These are phyloP conservation scores for Umbilicus rupestris DNA, from an alignment of 164 flowering plant genomes.

Conservation along the genomic window DNA sequence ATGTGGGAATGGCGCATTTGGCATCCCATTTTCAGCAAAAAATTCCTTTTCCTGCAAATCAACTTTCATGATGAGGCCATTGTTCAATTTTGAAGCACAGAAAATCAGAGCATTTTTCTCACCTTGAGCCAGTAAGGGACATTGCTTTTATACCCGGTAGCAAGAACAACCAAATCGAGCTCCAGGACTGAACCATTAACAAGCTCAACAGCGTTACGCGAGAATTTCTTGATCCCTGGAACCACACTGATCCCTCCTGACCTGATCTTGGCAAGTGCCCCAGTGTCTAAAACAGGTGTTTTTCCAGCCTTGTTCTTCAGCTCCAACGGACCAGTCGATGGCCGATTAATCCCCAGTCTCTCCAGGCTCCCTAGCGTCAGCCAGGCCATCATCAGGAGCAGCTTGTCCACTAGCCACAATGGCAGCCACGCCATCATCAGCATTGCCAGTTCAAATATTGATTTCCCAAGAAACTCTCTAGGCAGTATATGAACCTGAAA, in stretches of 20 bases:
- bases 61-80: not conserved
- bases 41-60: constrained; percentile 39
- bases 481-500: constrained; percentile 72
- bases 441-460: constrained; percentile 52
- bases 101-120: constrained; percentile 19
- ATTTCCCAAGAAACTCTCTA: constrained; percentile 52
- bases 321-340: constrained; percentile 50
- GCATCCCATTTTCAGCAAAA: constrained; percentile 48
- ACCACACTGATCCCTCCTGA: constrained; percentile 47
- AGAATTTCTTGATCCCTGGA: constrained; percentile 45
- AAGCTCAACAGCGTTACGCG: constrained; percentile 33
- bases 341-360: constrained; percentile 55
- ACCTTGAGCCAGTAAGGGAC: constrained; percentile 80
- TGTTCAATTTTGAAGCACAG: not conserved
- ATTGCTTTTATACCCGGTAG: constrained; percentile 78
- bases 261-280: constrained; percentile 45
- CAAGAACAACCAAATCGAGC: constrained; percentile 49
- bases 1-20: constrained; percentile 44
- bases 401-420: constrained; percentile 52
- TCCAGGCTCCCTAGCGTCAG: constrained; percentile 41
- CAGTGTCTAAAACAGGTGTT: constrained; percentile 72
- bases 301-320: constrained; percentile 55
- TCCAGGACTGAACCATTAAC: constrained; percentile 39
- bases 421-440: constrained; percentile 57
- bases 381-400: constrained; percentile 44